Evolutionary conservation across 148 eudicot species (phyloP).

Genomic region (Persicaria maculosa): DNA sequence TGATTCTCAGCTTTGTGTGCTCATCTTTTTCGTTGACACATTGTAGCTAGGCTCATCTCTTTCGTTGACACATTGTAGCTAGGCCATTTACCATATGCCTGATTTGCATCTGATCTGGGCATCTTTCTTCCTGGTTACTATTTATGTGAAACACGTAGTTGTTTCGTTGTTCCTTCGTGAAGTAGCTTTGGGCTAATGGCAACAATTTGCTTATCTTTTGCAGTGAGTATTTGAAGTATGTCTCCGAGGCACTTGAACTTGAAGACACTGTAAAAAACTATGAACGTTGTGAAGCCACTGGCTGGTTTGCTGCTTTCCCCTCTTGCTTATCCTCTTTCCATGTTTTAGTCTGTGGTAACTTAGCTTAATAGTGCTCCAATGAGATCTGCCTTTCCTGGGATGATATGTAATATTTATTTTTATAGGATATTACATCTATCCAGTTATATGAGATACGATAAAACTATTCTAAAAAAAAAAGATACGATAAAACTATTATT

Average conservation of each 20-base stretch:
- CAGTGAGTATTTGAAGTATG: slow-evolving; percentile 80
- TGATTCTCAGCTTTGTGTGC: not conserved
- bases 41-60: not conserved
- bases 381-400: too few relatives aligned
- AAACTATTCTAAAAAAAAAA: too few relatives aligned
- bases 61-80: not conserved
- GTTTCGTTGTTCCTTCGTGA: not conserved
- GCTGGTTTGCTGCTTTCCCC: slow-evolving; percentile 48
- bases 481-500: too few relatives aligned
- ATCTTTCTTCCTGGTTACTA: not conserved
- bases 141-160: not conserved
- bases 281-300: slow-evolving; percentile 57
- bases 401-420: too few relatives aligned
- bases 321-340: not conserved
- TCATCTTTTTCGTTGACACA: not conserved
- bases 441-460: too few relatives aligned
- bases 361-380: not conserved
- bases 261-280: slow-evolving; percentile 81
- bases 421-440: too few relatives aligned
- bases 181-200: not conserved
- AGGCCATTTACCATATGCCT: not conserved
- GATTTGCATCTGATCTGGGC: not conserved
- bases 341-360: not conserved
- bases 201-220: slow-evolving; percentile 19
- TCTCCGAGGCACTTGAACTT: slow-evolving; percentile 79